Evolutionary conservation across 148 eudicot genomes (phyloP).

Genomic region (Vaccinium darrowii): DNA sequence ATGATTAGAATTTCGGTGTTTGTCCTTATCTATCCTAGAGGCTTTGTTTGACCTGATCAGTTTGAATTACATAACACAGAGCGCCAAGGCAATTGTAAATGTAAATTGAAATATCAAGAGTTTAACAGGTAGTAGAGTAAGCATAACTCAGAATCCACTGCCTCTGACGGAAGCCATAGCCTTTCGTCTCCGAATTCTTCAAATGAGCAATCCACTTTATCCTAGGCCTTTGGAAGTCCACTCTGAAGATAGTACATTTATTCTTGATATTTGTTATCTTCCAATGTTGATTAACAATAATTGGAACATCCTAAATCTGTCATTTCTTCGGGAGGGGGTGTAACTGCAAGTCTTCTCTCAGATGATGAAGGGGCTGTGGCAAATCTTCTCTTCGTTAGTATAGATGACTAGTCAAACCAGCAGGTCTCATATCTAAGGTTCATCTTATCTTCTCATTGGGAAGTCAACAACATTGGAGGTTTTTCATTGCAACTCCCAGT

Average conservation of each 20-base stretch:
- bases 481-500: neutral
- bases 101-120: neutral
- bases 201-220: neutral
- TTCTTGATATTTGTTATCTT: neutral
- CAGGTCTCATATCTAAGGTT: neutral
- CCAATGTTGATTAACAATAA: neutral
- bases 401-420: neutral
- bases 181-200: neutral
- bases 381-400: neutral
- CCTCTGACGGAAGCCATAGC: neutral
- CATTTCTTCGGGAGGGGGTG: neutral
- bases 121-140: neutral
- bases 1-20: neutral
- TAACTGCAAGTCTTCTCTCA: neutral
- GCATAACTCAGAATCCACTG: neutral
- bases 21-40: neutral
- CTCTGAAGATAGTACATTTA: neutral
- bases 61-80: neutral
- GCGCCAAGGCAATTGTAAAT: neutral
- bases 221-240: neutral
- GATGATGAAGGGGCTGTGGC: neutral
- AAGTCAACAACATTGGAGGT: neutral
- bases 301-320: neutral
- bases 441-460: neutral
- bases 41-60: slow-evolving; percentile 1